Conservation (phyloP, 176 grass and related monocot species). For the Calamus simplicifolius region DNA sequence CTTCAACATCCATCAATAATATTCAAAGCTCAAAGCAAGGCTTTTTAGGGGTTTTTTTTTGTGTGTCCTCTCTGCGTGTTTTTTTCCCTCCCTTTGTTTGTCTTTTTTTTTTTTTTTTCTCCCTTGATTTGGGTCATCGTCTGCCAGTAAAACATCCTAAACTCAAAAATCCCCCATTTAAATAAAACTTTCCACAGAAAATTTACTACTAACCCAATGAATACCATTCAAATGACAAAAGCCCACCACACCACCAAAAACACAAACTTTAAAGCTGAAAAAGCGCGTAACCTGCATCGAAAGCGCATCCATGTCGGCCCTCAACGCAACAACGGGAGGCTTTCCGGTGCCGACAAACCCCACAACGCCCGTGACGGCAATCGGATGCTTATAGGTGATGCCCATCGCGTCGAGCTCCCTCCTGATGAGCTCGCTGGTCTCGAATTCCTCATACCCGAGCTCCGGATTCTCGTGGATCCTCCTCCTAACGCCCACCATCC, state of each 20-base stretch:
- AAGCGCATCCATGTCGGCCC: constrained; percentile 74
- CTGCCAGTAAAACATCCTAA: too few species aligned
- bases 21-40: too few species aligned
- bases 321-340: constrained; percentile 53
- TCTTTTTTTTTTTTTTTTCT: too few species aligned
- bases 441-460: constrained; percentile 58
- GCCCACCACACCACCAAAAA: neutral
- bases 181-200: too few species aligned
- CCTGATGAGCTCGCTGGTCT: constrained; percentile 46
- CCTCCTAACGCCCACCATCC: constrained; percentile 44
- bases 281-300: constrained; percentile 40
- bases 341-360: constrained; percentile 37
- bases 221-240: too few species aligned
- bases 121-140: too few species aligned
- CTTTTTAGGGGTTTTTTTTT: too few species aligned
- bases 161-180: too few species aligned
- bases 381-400: constrained; percentile 26
- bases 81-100: too few species aligned
- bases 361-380: constrained; percentile 60
- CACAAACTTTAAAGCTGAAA: neutral
- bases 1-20: too few species aligned
- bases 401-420: constrained; percentile 50
- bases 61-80: too few species aligned
- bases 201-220: too few species aligned
- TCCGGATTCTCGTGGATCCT: constrained; percentile 63